Evolutionary conservation across 805 yeast genomes (phyloP), one percentile per base, ranked within the genome.

Genomic region (Candida caryicola): DNA sequence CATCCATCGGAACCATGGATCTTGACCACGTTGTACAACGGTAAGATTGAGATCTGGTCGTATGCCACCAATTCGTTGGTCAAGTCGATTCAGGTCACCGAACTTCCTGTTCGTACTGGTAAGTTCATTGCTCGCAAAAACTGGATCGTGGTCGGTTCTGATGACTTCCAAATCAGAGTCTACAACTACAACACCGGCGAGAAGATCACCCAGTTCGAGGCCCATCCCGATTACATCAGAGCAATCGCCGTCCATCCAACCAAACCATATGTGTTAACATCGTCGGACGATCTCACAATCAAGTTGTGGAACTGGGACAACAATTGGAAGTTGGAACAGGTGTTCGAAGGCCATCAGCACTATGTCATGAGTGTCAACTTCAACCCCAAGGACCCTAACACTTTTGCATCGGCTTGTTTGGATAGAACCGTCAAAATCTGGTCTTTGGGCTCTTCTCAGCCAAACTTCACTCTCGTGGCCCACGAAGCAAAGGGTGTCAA

Each of bases 1-100:
- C 99, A 93, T 62, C 99, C 99, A 17, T 74, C 90, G 15, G 99
- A 93, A 63, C 98, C 99, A 37, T 91, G 98, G 98, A 81, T 89
- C 36, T 72, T 89, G 55, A 82, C 91, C 37, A 88, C 96, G n/a
- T 72, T 87, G 42, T 89, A 86, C 65, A 85, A 90, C 35, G 99
- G 96, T 50, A 77, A 77, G 60, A 80, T 88, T 39, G 97, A 90
- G 66, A 87, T 91, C 58, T 88, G 95, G 95, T 85, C 95, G 38
- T 88, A 86, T 54, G 96, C 89, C 55, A 87, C 97, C 31, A 78
- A 77, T 41, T 66, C 88, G 21, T 72, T 85, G 32, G 91, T 93
- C 50, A 87, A 88, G 68, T 77, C 95, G 12, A 82, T 93, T 49
- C 96, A 90, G 59, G 96, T 90, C 38, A 84, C 96, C n/a, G 90